Base-by-base conservation (phyloP, 2,329 filamentous ascomycete genomes). In the Fusarium multiceps region DNA sequence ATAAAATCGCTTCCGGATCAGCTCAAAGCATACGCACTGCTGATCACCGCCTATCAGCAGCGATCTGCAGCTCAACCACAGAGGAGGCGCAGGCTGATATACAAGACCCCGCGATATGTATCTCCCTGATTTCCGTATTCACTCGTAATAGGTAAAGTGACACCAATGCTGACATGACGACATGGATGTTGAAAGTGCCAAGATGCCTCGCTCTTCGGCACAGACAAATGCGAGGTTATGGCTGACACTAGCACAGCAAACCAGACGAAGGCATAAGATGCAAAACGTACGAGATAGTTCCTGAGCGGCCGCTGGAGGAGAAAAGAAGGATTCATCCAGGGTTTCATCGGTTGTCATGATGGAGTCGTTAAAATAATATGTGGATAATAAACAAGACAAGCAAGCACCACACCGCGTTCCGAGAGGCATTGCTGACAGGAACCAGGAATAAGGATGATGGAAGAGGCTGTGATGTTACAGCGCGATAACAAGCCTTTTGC, bases 1-100 rank as follows among this genome's bases (percentile, higher is more conserved):
- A 87, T 91, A 83, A 89, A 87, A 6, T 87, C 87, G 0, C 84
- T 92, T 55, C 88, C 89, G 1, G 77, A 81, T 2, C 81, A 86
- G n/a, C 87, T 1, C 84, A 8, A 51, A 27, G 18, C 32, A 51
- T 25, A 91, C 90, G n/a, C 21, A 30, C 23, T 53, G 4, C 82
- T 90, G 23, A 87, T 87, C 43, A 85, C 34, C 34, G 89, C 59
- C 80, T 92, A 50, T 84, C 87, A 5, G 91, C 89, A 1, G 88
- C 89, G 1, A 82, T 90, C 10, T 90, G 86, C 72, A 85, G 67
- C 28, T 84, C 83, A 0, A 82, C 85, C 30, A 34, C 32, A 23
- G 58, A 32, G 49, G 49, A 50, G 55, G 63, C 66, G n/a, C 68
- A 75, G 58, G 58, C 59, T 32, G 54, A 56, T 21, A 63, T 55